phyloP scores from a whole-genome alignment of 2,329 filamentous ascomycete genomes.

The Calonectria pteridis region DNA sequence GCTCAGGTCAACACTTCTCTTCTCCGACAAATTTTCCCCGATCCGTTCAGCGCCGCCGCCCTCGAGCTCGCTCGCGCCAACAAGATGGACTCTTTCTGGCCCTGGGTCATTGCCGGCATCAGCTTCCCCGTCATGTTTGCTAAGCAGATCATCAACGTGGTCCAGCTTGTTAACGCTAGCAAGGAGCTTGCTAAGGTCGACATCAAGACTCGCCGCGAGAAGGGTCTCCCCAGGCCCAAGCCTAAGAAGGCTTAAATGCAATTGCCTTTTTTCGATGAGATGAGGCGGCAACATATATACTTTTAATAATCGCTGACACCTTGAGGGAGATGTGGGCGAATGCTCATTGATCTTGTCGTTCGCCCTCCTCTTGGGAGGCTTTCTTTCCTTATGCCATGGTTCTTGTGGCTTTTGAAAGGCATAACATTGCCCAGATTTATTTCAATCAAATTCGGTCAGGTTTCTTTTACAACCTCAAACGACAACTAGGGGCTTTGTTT shows the following conservation, averaged over 20 bases:
- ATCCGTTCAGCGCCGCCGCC: slow-evolving; percentile 91
- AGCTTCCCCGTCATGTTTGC: slow-evolving; percentile 88
- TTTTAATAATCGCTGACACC: slow-evolving; percentile 2
- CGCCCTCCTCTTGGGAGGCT: not conserved
- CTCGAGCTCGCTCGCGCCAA: slow-evolving; percentile 94
- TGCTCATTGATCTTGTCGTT: not conserved
- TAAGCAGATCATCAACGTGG: slow-evolving; percentile 94
- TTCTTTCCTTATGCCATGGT: not conserved
- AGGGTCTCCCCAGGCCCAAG: slow-evolving; percentile 64
- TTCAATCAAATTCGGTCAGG: slow-evolving; percentile 31
- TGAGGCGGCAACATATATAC: slow-evolving; percentile 5
- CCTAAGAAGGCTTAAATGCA: slow-evolving; percentile 47
- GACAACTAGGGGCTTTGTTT: slow-evolving; percentile 38
- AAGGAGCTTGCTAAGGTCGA: slow-evolving; percentile 96
- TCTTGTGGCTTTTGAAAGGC: slow-evolving; percentile 21
- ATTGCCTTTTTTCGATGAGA: not conserved
- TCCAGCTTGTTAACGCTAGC: slow-evolving; percentile 94
- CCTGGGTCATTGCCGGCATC: slow-evolving; percentile 80
- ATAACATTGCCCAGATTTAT: slow-evolving; percentile 20
- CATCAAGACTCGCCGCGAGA: slow-evolving; percentile 68
- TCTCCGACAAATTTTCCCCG: slow-evolving; percentile 82
- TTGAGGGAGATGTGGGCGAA: not conserved
- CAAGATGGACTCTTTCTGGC: slow-evolving; percentile 82
- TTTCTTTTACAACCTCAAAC: slow-evolving; percentile 22
- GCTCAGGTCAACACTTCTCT: slow-evolving; percentile 77